Evolutionary conservation across 768 basidiomycete genomes (phyloP), one percentile per base, ranked within the genome.

Genomic region (Sporobolomyces roseus): DNA sequence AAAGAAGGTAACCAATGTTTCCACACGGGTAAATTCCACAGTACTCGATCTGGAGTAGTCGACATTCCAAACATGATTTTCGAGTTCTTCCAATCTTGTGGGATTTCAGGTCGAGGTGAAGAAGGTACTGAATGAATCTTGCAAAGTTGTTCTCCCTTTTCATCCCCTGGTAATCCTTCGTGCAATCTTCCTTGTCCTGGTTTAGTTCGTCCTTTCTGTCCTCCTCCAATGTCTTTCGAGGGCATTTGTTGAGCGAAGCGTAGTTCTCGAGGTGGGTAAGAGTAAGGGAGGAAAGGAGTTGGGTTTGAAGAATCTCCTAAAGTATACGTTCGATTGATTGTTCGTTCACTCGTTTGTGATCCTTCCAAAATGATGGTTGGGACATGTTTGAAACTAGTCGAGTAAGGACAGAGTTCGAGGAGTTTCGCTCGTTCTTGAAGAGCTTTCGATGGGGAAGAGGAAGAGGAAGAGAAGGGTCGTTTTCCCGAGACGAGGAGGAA

Each of bases 21-120:
- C 72, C 72, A 73, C n/a, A 73, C 68, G 30, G 72, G 72, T 23
- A 73, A 33, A 62, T 73, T 73, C 65, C 62, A 70, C 35, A 70
- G 45, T 7, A 73, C 66, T 7, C 72, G 65, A 29, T 73, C 72
- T 6, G 72, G 62, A 12, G 63, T 56, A 25, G 72, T 73, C 43
- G 65, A 67, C 72, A 73, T 73, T 32, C 72, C 72, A 33, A 68
- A 73, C 72, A 73, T 73, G 65, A 73, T 45, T 19, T 50, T 65
- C 43, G 29, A 61, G 48, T 51, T 25, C 14, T 17, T 33, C 62
- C 62, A 73, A 19, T 17, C n/a, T 12, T 16, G 23, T 0, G 72
- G 65, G 3, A 65, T 43, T 12, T 14, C 19, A 19, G 68, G 62
- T 3, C 65, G 52, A n/a, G 71, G 61, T 1, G 50, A 55, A 6